phyloP scores from a whole-genome alignment of 2,329 filamentous ascomycete species.

The Aureobasidium sp. region DNA sequence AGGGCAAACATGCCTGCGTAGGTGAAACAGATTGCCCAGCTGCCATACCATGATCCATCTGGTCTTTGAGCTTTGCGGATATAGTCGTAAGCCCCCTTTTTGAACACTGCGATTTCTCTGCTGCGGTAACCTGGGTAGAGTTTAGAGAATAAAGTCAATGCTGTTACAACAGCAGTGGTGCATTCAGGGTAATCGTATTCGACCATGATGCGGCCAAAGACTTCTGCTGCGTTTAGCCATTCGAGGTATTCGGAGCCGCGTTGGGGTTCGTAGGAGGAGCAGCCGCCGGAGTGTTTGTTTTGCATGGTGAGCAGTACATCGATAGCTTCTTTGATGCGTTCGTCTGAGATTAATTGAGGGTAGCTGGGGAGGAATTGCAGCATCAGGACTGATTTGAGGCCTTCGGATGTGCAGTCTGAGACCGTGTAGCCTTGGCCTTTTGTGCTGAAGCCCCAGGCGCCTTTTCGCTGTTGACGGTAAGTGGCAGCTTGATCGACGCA shows the following conservation, averaged over 20 bases:
- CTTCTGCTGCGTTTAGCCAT: slow-evolving; percentile 86
- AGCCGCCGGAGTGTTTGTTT: slow-evolving; percentile 67
- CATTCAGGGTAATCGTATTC: slow-evolving; percentile 98
- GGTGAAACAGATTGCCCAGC: slow-evolving; percentile 96
- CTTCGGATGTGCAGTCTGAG: slow-evolving; percentile 89
- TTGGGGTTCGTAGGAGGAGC: slow-evolving; percentile 80
- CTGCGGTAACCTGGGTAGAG: slow-evolving; percentile 74
- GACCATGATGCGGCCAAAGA: slow-evolving; percentile 96
- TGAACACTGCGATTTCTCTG: slow-evolving; percentile 65
- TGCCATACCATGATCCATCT: slow-evolving; percentile 96
- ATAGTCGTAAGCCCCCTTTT: slow-evolving; percentile 66
- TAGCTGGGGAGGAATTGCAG: slow-evolving; percentile 73
- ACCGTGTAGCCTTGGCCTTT: slow-evolving; percentile 90
- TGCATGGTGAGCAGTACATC: slow-evolving; percentile 90
- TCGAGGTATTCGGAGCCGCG: slow-evolving; percentile 73
- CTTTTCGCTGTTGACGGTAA: slow-evolving; percentile 86
- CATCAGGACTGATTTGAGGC: slow-evolving; percentile 74
- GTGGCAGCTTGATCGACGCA: slow-evolving; percentile 66
- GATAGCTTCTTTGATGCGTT: slow-evolving; percentile 75
- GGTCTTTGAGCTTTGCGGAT: slow-evolving; percentile 69
- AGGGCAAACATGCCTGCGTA: slow-evolving; percentile 96
- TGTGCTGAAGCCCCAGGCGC: slow-evolving; percentile 94
- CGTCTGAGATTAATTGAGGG: slow-evolving; percentile 63
- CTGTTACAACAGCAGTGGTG: slow-evolving; percentile 89
- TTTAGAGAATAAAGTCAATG: slow-evolving; percentile 70